Conservation (phyloP, 371 early-diverging fungal species). For the Sporodiniella umbellata region DNA sequence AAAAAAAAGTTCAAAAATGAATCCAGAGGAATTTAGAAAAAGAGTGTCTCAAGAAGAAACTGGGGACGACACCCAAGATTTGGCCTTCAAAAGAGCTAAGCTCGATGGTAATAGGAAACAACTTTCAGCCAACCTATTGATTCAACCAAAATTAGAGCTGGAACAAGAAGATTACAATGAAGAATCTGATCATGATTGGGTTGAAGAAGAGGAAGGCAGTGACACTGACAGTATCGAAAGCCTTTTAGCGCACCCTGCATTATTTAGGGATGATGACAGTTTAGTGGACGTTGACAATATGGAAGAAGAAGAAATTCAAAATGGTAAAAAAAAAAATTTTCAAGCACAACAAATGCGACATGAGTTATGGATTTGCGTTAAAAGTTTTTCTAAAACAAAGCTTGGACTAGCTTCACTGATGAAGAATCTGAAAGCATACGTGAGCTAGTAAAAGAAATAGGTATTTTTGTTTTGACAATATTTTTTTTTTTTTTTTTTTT, state of each 20-base stretch:
- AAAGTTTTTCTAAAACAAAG: constrained; percentile 4
- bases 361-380: no score
- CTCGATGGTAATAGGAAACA: constrained; percentile 2
- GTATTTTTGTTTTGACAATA: constrained; percentile 2
- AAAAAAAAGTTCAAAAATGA: neutral
- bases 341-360: no score
- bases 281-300: constrained; percentile 24
- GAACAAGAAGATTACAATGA: constrained; percentile 40
- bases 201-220: constrained; percentile 17
- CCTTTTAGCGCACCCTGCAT: constrained; percentile 23
- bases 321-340: neutral
- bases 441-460: constrained; percentile 36
- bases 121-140: constrained; percentile 11
- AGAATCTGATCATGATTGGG: constrained; percentile 51
- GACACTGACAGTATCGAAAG: constrained; percentile 13
- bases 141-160: neutral
- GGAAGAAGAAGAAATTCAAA: constrained; percentile 24
- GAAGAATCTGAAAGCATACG: constrained; percentile 31
- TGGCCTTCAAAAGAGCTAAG: no score
- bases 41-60: no score
- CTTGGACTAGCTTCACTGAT: constrained; percentile 39
- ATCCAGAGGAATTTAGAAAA: neutral
- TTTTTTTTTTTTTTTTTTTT: no score
- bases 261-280: constrained; percentile 28
- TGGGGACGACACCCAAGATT: no score